A percentile compares a stretch with the other conserved stretches of the same genome.
phyloP scores from a whole-genome alignment of 495 filamentous ascomycete species.

The Evansstolkia leycettana region DNA sequence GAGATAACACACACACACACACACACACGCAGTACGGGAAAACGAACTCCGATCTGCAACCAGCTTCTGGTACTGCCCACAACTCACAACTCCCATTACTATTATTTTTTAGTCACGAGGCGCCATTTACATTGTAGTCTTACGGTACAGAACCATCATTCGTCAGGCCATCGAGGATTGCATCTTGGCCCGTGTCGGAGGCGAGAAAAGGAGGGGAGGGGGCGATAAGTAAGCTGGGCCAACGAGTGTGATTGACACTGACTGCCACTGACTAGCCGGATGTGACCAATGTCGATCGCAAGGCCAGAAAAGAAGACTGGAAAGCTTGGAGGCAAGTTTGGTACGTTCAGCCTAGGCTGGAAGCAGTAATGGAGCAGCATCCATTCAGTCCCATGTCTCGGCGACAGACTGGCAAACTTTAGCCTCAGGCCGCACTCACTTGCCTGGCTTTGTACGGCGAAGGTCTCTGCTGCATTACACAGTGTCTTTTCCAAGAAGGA shows the following conservation, averaged over 20 bases:
- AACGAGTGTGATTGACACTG: background rate
- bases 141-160: background rate
- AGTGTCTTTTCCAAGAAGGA: too few species aligned
- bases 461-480: too few species aligned
- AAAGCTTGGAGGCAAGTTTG: too few species aligned
- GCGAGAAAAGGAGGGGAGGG: conserved; percentile 7
- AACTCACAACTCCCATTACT: too few species aligned
- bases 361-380: too few species aligned
- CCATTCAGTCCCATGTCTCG: too few species aligned
- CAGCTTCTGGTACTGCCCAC: background rate
- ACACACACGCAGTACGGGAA: background rate
- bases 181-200: background rate
- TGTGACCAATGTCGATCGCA: conserved; percentile 7
- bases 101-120: background rate
- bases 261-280: conserved; percentile 6
- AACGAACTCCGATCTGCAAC: background rate
- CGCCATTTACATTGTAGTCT: background rate
- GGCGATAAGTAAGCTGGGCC: conserved; percentile 16
- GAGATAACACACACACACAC: too few species aligned
- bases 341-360: too few species aligned
- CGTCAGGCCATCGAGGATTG: background rate
- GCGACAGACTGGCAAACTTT: too few species aligned
- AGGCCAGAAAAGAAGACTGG: too few species aligned
- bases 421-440: too few species aligned
- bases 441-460: too few species aligned